Base-by-base conservation (phyloP, 768 basidiomycete genomes). In the Tricholoma hemisulphureum region DNA sequence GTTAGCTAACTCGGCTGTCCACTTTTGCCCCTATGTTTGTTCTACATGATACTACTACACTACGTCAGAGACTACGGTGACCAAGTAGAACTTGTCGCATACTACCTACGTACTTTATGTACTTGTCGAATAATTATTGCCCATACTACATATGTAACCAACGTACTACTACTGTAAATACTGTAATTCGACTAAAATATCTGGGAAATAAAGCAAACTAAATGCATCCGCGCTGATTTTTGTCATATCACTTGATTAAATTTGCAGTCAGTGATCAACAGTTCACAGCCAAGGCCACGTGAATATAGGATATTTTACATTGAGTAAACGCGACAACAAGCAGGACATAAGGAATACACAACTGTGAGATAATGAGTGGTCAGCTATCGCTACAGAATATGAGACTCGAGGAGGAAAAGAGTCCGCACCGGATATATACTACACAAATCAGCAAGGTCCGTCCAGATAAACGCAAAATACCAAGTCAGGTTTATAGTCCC, bases 401-500 rank as follows among this genome's bases (percentile, higher is more conserved):
- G 54, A 34, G 41, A 54, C 39, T 50, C 50, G 16, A 56, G 21
- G 32, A 18, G 48, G 16, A n/a, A 49, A 28, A 48, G 2, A 34
- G 46, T 18, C 57, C 68, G 57, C 62, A 71, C 69, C 68, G 63
- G 65, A 67, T 67, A 71, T 49, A 49, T 61, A 70, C 65, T 65
- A 68, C 63, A 65, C 55, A 50, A 62, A 45, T 58, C 55, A 62
- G 46, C 56, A 57, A 54, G 51, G 55, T 55, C 60, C 57, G 43
- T 45, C 61, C 56, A 52, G 58, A 56, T 48, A 53, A 28, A 54
- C 43, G 20, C 28, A 56, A 58, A 13, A 45, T 31, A 48, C 53
- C 28, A 29, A 58, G 18, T 50, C 39, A 32, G 37, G 46, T 64
- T 81, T 73, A 89, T 41, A 91, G 79, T 71, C 91, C 91, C 86